These are phyloP conservation scores for Symbiodinium natans DNA, from an alignment of 73 alveolate genomes.

Conservation along the genomic window DNA sequence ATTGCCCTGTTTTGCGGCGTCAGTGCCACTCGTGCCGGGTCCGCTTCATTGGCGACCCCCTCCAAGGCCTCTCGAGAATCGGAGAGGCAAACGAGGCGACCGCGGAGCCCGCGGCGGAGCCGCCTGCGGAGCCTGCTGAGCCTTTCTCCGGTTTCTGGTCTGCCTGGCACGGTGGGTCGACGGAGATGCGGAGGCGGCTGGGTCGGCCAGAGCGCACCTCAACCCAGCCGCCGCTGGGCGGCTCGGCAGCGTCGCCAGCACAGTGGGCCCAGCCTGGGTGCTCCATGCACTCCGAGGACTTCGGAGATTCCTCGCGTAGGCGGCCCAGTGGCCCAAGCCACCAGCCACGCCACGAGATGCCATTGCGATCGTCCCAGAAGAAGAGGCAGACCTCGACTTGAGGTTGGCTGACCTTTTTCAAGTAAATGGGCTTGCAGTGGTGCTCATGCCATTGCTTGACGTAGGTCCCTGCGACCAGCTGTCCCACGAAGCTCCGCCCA, in stretches of 20 bases:
- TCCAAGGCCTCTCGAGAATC: not conserved
- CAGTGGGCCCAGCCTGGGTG: not conserved
- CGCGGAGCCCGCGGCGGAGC: no score
- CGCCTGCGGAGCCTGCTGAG: no score
- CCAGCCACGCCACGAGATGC: not conserved
- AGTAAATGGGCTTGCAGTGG: constrained; percentile 1
- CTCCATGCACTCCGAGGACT: not conserved
- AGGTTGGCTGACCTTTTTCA: not conserved
- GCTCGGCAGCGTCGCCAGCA: not conserved
- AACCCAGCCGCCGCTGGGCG: not conserved
- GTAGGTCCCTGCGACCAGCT: not conserved
- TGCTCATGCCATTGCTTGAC: constrained; percentile 2
- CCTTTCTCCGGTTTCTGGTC: no score
- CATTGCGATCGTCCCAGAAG: not conserved
- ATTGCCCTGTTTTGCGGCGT: no score
- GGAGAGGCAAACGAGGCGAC: no score
- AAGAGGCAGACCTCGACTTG: not conserved
- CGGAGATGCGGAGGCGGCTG: not conserved
- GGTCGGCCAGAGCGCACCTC: not conserved
- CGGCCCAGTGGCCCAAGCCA: constrained; percentile 7
- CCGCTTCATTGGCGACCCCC: constrained; percentile 13
- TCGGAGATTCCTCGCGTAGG: not conserved
- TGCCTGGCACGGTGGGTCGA: not conserved
- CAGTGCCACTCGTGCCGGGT: constrained; percentile 3
- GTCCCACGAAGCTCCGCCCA: not conserved